phyloP scores from a whole-genome alignment of 2,329 filamentous ascomycete species.

The Metarhizium anisopliae region DNA sequence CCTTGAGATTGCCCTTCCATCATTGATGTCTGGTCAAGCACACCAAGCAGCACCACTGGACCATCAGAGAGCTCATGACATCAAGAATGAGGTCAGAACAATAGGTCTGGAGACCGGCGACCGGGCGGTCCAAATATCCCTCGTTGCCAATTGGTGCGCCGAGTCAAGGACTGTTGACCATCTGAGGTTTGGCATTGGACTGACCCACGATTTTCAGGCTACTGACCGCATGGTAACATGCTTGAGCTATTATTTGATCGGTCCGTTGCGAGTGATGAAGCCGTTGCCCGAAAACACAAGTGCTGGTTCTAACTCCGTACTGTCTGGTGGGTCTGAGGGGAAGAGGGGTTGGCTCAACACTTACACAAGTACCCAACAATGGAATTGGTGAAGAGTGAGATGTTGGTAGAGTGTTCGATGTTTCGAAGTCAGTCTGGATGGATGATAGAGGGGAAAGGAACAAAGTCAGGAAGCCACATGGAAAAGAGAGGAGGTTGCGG shows the following conservation, averaged over 20 bases:
- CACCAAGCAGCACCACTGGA: neutral
- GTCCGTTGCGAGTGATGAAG: conserved; percentile 2
- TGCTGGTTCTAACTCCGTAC: neutral
- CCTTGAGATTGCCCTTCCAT: neutral
- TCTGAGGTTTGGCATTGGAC: neutral
- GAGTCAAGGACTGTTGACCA: neutral
- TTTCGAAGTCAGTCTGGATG: neutral
- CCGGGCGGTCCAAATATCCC: conserved; percentile 1
- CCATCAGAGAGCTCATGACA: neutral
- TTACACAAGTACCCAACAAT: neutral
- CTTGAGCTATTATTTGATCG: conserved; percentile 8
- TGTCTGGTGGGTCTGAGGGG: conserved; percentile 1
- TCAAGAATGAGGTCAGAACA: neutral
- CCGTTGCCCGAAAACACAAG: neutral
- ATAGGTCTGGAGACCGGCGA: neutral
- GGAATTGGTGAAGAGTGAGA: neutral
- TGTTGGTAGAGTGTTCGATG: neutral
- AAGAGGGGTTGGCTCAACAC: conserved; percentile 7
- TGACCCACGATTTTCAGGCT: neutral
- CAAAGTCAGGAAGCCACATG: neutral
- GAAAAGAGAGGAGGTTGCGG: conserved; percentile 1
- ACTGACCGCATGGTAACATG: neutral
- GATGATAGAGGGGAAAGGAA: neutral
- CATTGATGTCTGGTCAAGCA: too few species aligned
- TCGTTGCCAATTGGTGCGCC: conserved; percentile 5